Evolutionary conservation across 164 flowering plant genomes (phyloP).

Genomic region (Litsea cubeba): DNA sequence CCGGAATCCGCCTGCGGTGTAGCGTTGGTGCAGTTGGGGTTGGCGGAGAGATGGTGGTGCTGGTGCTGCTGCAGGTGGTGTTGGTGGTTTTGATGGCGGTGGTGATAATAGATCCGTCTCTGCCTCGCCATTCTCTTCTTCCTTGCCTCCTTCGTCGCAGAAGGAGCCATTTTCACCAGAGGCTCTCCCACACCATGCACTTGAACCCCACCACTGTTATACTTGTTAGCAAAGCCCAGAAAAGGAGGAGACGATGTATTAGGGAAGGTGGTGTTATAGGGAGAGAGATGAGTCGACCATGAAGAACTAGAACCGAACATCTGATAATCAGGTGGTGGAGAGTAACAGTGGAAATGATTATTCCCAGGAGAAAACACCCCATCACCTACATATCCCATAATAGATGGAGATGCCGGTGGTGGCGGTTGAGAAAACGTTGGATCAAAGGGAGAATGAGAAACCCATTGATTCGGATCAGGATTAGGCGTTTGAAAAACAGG

Average conservation of each 20-base stretch:
- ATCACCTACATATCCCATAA: slow-evolving; percentile 32
- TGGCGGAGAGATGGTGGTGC: slow-evolving; percentile 15
- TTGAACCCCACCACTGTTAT: slow-evolving; percentile 22
- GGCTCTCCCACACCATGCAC: slow-evolving; percentile 33
- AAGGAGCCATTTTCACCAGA: slow-evolving; percentile 49
- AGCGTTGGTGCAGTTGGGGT: slow-evolving; percentile 21
- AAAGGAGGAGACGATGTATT: slow-evolving; percentile 15
- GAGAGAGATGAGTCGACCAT: slow-evolving; percentile 28
- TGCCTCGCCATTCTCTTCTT: slow-evolving; percentile 95
- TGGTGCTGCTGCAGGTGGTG: too few species aligned
- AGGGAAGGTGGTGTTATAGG: slow-evolving; percentile 2
- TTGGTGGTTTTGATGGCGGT: slow-evolving; percentile 27
- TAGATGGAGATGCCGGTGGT: slow-evolving; percentile 8
- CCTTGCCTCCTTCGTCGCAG: slow-evolving; percentile 88
- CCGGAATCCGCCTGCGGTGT: slow-evolving; percentile 19
- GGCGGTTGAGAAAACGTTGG: slow-evolving; percentile 8
- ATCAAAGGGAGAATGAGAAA: slow-evolving; percentile 8
- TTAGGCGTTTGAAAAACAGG: slow-evolving; percentile 1
- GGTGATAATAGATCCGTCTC: slow-evolving; percentile 51
- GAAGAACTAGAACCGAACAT: slow-evolving; percentile 32
- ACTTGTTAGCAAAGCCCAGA: slow-evolving; percentile 27
- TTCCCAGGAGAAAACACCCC: slow-evolving; percentile 11
- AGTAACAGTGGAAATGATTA: not conserved
- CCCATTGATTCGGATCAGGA: slow-evolving; percentile 23
- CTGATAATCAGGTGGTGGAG: slow-evolving; percentile 23